Conservation (phyloP, 306 rosid species). For the Delonix regia region DNA sequence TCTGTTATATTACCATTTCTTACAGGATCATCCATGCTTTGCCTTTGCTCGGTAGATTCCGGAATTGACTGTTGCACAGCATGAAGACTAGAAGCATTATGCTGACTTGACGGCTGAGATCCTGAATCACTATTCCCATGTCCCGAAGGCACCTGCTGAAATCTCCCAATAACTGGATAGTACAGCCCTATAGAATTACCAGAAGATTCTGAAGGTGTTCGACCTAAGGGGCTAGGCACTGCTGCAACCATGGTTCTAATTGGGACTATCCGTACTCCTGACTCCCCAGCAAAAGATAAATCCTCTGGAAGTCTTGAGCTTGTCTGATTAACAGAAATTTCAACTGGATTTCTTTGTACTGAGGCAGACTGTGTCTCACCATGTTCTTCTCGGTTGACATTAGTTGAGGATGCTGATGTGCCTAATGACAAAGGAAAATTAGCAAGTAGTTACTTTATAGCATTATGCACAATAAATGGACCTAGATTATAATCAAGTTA, state of each 20-base stretch:
- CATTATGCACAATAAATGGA: conserved; percentile 19
- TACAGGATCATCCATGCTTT: conserved; percentile 53
- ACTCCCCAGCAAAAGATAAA: conserved; percentile 58
- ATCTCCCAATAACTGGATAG: conserved; percentile 88
- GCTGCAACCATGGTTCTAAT: conserved; percentile 88
- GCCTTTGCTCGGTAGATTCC: conserved; percentile 54
- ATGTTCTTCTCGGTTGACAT: conserved; percentile 63
- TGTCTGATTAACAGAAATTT: conserved; percentile 61
- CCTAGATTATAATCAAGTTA: no score
- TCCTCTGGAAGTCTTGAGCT: conserved; percentile 59
- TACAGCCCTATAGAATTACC: conserved; percentile 78
- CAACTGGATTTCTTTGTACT: conserved; percentile 68
- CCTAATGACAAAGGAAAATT: conserved; percentile 51
- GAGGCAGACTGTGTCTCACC: conserved; percentile 56
- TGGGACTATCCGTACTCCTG: conserved; percentile 82
- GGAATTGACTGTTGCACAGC: conserved; percentile 46
- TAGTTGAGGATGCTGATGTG: conserved; percentile 58
- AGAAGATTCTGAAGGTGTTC: conserved; percentile 66
- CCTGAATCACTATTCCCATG: conserved; percentile 57
- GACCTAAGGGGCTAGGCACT: conserved; percentile 70
- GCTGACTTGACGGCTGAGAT: conserved; percentile 65
- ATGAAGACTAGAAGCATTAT: conserved; percentile 12
- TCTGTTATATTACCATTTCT: conserved; percentile 67
- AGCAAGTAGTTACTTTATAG: conserved; percentile 12
- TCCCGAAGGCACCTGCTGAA: conserved; percentile 70